Base-by-base conservation (phyloP, 1,284 basidiomycete species). In the Sanghuangporus weigelae region DNA sequence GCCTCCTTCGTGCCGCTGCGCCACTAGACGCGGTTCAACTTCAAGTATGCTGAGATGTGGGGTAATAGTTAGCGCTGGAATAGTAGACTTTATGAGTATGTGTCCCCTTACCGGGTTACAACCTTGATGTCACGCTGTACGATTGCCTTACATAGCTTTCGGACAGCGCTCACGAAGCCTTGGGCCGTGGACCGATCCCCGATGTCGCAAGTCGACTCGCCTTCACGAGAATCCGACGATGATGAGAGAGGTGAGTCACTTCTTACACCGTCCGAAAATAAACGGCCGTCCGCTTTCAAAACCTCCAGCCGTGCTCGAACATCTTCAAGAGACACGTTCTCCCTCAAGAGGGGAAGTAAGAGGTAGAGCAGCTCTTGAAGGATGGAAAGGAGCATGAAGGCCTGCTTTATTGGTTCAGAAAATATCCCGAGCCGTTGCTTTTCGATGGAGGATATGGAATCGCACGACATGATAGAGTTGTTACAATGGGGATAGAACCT, bases 121-220 rank as follows among this genome's bases (percentile, higher is more conserved):
- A 39, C 21, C 35, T 63, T 42, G 10, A 40, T 6, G 19, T 63
- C 57, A 35, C 56, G 55, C 35, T 40, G 54, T 16, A 63, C 62
- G 16, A 63, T 57, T 7, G 55, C 62, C 21, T 48, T 42, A 36
- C 44, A 57, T 11, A 63, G 46, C 12, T 23, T 35, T n/a, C 38
- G 48, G 16, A 51, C 21, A 26, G 62, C 62, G 40, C 55, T 56
- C 21, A 56, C 53, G 23, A 53, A 56, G 53, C 12, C 31, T 2
- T 14, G 31, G 12, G 39, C 42, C 1, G 44, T 31, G 7, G 40
- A 11, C n/a, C n/a, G 44, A 6, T 35, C 50, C 50, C n/a, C 19
- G 50, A 26, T 31, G 23, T 51, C 49, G 23, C 49, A 51, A 51
- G 49, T 51, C 1, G 23, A 23, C 8, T 26, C 49, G 36, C 31